Evolutionary conservation across 257 asterid genomes (phyloP).

Genomic region (Catharanthus roseus): DNA sequence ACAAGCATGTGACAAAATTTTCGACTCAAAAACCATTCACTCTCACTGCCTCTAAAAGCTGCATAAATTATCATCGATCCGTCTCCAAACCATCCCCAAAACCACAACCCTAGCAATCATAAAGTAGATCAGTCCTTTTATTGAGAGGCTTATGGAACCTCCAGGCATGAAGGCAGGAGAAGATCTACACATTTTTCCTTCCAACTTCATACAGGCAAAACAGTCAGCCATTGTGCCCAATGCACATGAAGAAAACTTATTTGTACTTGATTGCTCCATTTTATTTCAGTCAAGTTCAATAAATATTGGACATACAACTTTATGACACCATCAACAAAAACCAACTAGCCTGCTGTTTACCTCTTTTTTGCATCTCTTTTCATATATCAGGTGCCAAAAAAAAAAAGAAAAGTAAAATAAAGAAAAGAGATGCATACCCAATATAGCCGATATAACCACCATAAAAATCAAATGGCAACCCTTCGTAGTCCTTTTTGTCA

Average conservation of each 20-base stretch:
- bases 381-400: background rate
- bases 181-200: background rate
- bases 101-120: background rate
- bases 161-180: background rate
- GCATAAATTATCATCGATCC: background rate
- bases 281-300: background rate
- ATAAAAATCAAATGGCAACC: constrained; percentile 82
- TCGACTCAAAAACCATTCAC: background rate
- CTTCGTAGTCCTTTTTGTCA: constrained; percentile 74
- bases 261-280: constrained; percentile 2
- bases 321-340: no score
- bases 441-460: constrained; percentile 96
- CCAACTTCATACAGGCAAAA: background rate
- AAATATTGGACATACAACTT: background rate
- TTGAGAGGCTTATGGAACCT: background rate
- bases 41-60: background rate
- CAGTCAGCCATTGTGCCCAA: no score
- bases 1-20: background rate
- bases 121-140: background rate
- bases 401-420: background rate
- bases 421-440: constrained; percentile 47
- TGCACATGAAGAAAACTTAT: no score
- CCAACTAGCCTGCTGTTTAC: background rate
- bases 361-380: background rate
- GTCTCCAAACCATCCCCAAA: background rate